Percentiles rank a stretch among this genome's conserved stretches.
Evolutionary conservation across 208 protist species (phyloP).

Genomic region (Leishmania martiniquensis): DNA sequence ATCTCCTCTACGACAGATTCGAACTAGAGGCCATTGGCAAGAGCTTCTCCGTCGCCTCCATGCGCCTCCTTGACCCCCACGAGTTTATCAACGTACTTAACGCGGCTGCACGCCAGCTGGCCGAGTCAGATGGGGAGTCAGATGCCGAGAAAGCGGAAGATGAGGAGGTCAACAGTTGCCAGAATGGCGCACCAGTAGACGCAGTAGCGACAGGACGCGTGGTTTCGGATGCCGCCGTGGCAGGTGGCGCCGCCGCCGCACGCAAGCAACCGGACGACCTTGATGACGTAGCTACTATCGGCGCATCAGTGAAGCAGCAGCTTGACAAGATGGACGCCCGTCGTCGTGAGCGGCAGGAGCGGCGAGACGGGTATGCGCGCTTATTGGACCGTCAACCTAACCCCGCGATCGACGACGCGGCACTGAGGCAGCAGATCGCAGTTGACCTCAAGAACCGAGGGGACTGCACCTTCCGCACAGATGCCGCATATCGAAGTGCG

Average conservation of each 20-base stretch:
- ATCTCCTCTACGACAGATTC: conserved; percentile 93
- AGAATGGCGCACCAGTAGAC: background rate
- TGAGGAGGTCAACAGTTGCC: conserved; percentile 16
- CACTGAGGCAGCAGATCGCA: conserved; percentile 60
- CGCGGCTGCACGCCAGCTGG: conserved; percentile 65
- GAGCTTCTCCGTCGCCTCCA: conserved; percentile 85
- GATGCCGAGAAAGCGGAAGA: conserved; percentile 18
- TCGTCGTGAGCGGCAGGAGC: conserved; percentile 73
- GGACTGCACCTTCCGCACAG: conserved; percentile 95
- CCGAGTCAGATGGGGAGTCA: conserved; percentile 38
- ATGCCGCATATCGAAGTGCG: conserved; percentile 77
- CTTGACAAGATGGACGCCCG: conserved; percentile 91
- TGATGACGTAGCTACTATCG: conserved; percentile 27
- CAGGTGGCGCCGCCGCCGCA: conserved; percentile 1
- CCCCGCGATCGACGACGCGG: conserved; percentile 77
- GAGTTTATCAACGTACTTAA: conserved; percentile 48
- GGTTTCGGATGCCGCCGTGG: background rate
- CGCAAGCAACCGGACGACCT: conserved; percentile 7
- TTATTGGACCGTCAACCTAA: conserved; percentile 81
- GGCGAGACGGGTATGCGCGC: conserved; percentile 63
- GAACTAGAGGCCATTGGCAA: conserved; percentile 77
- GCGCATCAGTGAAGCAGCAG: conserved; percentile 75
- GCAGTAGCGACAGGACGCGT: background rate
- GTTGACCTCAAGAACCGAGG: conserved; percentile 82
- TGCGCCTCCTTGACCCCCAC: conserved; percentile 81